Evolutionary conservation across 75 land plant species (phyloP).

Genomic region (Pseudotsuga menziesii): DNA sequence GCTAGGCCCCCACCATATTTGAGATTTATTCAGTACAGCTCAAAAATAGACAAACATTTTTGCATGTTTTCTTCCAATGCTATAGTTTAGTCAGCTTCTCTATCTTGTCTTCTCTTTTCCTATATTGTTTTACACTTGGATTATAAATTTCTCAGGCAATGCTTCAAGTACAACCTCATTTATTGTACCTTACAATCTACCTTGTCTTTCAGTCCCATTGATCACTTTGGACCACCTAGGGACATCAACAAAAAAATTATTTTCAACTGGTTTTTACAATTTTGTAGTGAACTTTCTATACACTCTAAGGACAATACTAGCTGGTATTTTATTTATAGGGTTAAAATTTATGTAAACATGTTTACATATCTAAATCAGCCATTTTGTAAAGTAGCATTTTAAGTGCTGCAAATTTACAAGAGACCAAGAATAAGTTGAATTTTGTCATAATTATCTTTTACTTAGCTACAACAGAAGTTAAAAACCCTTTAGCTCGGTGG

Average conservation of each 20-base stretch:
- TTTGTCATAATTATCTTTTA: background rate
- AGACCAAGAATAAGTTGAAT: background rate
- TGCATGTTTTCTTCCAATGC: background rate
- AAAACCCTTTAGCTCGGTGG: no score
- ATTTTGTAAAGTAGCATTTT: background rate
- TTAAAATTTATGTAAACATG: background rate
- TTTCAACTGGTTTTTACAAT: background rate
- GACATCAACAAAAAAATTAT: background rate
- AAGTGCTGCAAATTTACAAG: background rate
- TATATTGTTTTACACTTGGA: background rate
- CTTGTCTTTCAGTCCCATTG: background rate
- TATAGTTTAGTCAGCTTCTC: background rate
- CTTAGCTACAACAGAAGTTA: no score
- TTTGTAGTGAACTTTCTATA: background rate
- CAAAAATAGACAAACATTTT: no score
- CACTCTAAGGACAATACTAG: background rate
- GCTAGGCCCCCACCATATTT: no score
- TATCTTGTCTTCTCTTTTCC: background rate
- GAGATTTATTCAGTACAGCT: no score
- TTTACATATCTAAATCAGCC: no score
- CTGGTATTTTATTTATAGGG: background rate
- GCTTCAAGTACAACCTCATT: background rate
- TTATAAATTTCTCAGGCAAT: background rate
- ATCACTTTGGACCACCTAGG: background rate
- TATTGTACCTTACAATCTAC: background rate